phyloP scores from a whole-genome alignment of 73 alveolate species.

The Tetrahymena borealis region DNA sequence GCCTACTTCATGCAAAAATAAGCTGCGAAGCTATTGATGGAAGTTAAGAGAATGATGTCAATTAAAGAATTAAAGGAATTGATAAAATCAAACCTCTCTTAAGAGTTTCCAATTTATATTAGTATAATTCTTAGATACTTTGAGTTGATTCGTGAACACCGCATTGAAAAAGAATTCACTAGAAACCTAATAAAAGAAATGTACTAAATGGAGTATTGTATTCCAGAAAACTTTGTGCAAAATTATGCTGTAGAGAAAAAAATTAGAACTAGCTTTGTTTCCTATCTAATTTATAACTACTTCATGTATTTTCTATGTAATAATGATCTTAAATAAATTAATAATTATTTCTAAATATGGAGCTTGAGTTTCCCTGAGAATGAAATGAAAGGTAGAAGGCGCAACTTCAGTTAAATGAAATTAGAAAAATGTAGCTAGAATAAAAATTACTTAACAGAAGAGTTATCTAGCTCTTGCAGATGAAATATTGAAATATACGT shows the following conservation, averaged over 20 bases:
- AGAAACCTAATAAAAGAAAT: not conserved
- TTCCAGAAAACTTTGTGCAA: not conserved
- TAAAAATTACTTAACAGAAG: no score
- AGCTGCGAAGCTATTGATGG: not conserved
- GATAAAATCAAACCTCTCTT: not conserved
- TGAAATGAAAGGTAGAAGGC: not conserved
- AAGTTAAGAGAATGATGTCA: not conserved
- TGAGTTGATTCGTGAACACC: not conserved
- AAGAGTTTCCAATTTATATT: not conserved
- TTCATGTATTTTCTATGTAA: not conserved
- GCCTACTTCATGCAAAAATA: not conserved
- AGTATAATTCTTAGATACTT: not conserved
- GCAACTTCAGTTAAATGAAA: no score
- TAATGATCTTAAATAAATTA: not conserved
- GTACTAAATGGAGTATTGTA: not conserved
- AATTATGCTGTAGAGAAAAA: not conserved
- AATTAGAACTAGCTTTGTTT: not conserved
- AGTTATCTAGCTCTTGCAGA: no score
- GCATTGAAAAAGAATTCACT: not conserved
- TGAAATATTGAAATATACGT: no score
- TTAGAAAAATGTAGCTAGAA: no score
- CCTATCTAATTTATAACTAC: not conserved
- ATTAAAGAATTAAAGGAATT: not conserved
- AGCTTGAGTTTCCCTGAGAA: not conserved
- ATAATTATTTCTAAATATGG: not conserved